Conservation (phyloP, 1,139 yeast genomes). For the Pichia kudriavzevii region DNA sequence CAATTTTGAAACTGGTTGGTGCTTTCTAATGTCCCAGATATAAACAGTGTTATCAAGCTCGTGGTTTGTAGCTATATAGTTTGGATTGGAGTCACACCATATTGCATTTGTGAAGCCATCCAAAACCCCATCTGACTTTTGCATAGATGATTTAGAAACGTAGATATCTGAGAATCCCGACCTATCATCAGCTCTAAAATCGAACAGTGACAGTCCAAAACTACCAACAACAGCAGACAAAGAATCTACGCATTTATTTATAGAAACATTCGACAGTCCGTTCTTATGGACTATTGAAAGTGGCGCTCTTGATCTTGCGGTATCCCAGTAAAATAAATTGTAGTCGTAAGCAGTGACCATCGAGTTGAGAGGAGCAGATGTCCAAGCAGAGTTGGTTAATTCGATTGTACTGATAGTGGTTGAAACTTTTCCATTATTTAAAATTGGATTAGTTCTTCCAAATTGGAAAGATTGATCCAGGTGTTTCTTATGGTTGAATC, state of each 20-base stretch:
- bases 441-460: slow-evolving; percentile 1
- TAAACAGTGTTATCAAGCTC: slow-evolving; percentile 54
- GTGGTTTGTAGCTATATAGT: slow-evolving; percentile 48
- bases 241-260: slow-evolving; percentile 42
- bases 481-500: slow-evolving; percentile 69
- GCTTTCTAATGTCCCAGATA: slow-evolving; percentile 70
- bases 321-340: slow-evolving; percentile 67
- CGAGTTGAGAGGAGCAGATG: slow-evolving; percentile 35
- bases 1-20: slow-evolving; percentile 45
- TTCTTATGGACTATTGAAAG: slow-evolving; percentile 43
- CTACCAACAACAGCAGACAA: slow-evolving; percentile 57
- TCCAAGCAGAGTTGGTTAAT: slow-evolving; percentile 34
- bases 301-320: slow-evolving; percentile 45
- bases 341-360: slow-evolving; percentile 55
- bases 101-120: slow-evolving; percentile 38
- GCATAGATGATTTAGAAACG: no score
- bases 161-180: no score
- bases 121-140: slow-evolving; percentile 3
- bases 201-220: slow-evolving; percentile 66
- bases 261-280: slow-evolving; percentile 48
- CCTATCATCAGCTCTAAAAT: slow-evolving; percentile 39
- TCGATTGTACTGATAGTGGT: slow-evolving; percentile 32
- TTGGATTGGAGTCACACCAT: slow-evolving; percentile 59
- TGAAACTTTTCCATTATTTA: slow-evolving; percentile 23
- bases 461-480: slow-evolving; percentile 20